phyloP scores from a whole-genome alignment of 805 yeast species.

The Ogataea ganodermae region DNA sequence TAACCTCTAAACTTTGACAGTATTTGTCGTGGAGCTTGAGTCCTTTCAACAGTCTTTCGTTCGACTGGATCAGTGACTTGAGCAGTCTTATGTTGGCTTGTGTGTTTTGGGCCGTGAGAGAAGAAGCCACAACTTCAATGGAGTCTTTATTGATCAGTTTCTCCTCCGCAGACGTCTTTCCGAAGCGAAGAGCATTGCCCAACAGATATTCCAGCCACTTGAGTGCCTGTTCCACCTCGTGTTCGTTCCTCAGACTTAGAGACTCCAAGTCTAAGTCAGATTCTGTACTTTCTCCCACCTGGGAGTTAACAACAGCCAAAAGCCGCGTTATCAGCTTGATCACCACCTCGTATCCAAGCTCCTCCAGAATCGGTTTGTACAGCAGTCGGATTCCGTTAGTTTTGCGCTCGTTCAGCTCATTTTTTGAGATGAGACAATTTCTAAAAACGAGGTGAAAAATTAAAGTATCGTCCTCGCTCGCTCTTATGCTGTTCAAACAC shows the following conservation, averaged over 20 bases:
- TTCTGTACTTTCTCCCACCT: constrained; percentile 1
- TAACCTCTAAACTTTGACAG: constrained; percentile 18
- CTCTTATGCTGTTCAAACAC: constrained; percentile 32
- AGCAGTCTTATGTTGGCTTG: constrained; percentile 9
- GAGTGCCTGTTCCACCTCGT: constrained; percentile 16
- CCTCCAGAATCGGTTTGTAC: constrained; percentile 33
- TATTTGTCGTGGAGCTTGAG: constrained; percentile 16
- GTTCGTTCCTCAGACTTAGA: constrained; percentile 2
- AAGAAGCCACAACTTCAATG: constrained; percentile 10
- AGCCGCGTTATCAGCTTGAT: constrained; percentile 21
- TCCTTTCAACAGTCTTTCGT: constrained; percentile 12
- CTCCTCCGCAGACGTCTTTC: constrained; percentile 24
- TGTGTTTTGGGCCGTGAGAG: constrained; percentile 15
- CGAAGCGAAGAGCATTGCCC: constrained; percentile 18
- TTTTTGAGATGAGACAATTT: constrained; percentile 37
- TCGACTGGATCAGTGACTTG: constrained; percentile 7
- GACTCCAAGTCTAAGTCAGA: constrained; percentile 2
- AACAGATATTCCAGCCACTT: constrained; percentile 32
- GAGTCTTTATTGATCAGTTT: constrained; percentile 21
- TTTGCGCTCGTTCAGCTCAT: constrained; percentile 28
- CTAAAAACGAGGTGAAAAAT: constrained; percentile 32
- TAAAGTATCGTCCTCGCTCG: constrained; percentile 20
- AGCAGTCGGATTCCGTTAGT: constrained; percentile 31
- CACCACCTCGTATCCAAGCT: constrained; percentile 21
- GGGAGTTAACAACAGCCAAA: constrained; percentile 12